Evolutionary conservation across 352 stramenopile genomes (phyloP), one percentile per base, ranked within the genome.

Genomic region (Phytophthora sp.): DNA sequence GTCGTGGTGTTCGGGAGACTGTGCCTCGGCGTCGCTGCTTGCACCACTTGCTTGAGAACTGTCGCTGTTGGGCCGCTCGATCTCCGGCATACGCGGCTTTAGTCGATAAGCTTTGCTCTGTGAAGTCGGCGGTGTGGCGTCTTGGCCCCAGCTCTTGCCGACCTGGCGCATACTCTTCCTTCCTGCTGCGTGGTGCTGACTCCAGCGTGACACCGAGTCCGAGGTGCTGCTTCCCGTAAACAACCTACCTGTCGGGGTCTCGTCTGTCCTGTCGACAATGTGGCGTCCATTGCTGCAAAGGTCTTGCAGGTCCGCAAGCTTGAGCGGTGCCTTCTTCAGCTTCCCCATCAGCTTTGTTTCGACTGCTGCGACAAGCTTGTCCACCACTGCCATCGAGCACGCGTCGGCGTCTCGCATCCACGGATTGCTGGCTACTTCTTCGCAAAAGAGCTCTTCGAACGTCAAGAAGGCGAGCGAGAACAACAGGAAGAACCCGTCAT

Each of bases 391-490:
- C 31, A 58, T 79, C 2, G 64, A 66, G 56, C 77, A 87, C 43
- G 31, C 35, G n/a, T 59, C 51, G 5, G 52, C 26, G 28, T 76
- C 67, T 51, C 63, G 61, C 45, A 83, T 66, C 42, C 63, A 72
- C 15, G 65, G 58, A 13, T 84, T 66, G 5, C 8, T 24, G 6
- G 68, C 72, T 23, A 87, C 68, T 66, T 79, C 60, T 41, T 89
- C 79, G 57, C 79, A 91, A 51, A 78, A 91, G 10, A 84, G 55
- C 64, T 89, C 74, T 48, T 91, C 82, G 41, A 92, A 89, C 20
- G 80, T 69, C 55, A 89, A 49, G 38, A 92, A 84, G 10, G 68
- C 67, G 9, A 92, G 66, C 34, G 79, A 57, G 54, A 90, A 92
- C 21, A 89, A 63, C 45, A 71, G 58, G 30, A 76, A 89, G 52